Evolutionary conservation across 441 rosid species (phyloP).

Genomic region (Mallotus repandus): DNA sequence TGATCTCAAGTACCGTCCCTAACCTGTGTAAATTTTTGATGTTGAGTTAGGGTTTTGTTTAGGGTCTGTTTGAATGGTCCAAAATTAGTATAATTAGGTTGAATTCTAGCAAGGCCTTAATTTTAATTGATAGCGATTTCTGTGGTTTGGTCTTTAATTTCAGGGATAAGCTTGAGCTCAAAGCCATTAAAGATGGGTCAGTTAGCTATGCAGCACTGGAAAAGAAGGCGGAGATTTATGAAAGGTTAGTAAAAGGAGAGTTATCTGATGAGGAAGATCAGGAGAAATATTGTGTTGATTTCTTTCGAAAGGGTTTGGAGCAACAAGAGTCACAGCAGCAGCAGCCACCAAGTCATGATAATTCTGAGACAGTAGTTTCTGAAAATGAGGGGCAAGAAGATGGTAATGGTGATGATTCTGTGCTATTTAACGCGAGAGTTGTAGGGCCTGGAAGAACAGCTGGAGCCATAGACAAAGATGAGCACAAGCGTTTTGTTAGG

Average conservation of each 20-base stretch:
- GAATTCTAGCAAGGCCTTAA: too few relatives aligned
- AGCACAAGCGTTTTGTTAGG: constrained; percentile 89
- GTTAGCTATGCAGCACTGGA: constrained; percentile 85
- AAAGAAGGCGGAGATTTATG: constrained; percentile 84
- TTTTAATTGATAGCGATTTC: neutral
- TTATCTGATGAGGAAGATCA: constrained; percentile 79
- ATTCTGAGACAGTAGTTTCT: constrained; percentile 31
- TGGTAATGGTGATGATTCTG: constrained; percentile 37
- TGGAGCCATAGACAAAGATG: constrained; percentile 54
- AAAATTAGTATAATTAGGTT: too few relatives aligned
- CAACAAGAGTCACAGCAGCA: constrained; percentile 35
- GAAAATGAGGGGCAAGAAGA: constrained; percentile 36
- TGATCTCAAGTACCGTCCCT: constrained; percentile 44
- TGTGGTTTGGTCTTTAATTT: constrained; percentile 1
- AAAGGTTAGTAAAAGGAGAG: constrained; percentile 77
- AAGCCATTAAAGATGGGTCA: constrained; percentile 77
- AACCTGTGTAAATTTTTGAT: too few relatives aligned
- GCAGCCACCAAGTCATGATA: constrained; percentile 21
- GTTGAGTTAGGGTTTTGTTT: constrained; percentile 3
- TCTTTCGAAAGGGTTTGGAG: constrained; percentile 62
- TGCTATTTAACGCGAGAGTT: constrained; percentile 42
- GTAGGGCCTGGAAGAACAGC: constrained; percentile 60
- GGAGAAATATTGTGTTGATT: constrained; percentile 92
- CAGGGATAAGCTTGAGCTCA: constrained; percentile 90
- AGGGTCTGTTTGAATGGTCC: neutral